phyloP scores from a whole-genome alignment of 345 rosid species.

The Citrus trifoliata region DNA sequence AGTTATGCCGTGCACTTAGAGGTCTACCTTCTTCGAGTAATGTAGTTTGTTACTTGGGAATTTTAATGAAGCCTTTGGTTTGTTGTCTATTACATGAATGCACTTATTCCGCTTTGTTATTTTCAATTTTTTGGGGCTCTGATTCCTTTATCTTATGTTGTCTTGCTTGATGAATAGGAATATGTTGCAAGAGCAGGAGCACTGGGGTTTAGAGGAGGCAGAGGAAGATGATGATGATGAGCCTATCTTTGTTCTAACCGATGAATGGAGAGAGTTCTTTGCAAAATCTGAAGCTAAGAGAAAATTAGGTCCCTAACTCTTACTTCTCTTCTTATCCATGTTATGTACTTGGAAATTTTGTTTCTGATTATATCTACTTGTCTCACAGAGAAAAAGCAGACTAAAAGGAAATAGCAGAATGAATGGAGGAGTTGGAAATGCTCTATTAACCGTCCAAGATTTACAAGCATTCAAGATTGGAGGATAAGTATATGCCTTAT shows the following conservation, averaged over 20 bases:
- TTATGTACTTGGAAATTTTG: neutral
- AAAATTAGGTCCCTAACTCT: constrained; percentile 26
- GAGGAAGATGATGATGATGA: constrained; percentile 36
- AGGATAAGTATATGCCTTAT: neutral
- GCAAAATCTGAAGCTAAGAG: constrained; percentile 61
- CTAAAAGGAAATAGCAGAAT: constrained; percentile 24
- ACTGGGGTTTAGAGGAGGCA: constrained; percentile 20
- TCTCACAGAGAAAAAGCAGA: constrained; percentile 34
- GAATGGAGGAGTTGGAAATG: neutral
- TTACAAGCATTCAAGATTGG: neutral
- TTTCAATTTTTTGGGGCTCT: neutral
- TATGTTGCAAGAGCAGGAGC: constrained; percentile 19
- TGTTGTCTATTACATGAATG: neutral
- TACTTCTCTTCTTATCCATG: neutral
- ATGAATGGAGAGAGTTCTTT: constrained; percentile 63
- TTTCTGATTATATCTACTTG: neutral
- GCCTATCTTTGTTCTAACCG: constrained; percentile 52
- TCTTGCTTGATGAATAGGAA: constrained; percentile 19
- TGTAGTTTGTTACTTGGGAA: neutral
- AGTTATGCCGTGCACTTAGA: neutral
- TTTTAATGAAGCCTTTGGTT: neutral
- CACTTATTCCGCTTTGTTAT: neutral
- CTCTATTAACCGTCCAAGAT: neutral
- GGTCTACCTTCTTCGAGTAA: neutral
- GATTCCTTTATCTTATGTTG: neutral